Base-by-base conservation (phyloP, 129 eudicot species). In the Chrysanthemum seticuspe region DNA sequence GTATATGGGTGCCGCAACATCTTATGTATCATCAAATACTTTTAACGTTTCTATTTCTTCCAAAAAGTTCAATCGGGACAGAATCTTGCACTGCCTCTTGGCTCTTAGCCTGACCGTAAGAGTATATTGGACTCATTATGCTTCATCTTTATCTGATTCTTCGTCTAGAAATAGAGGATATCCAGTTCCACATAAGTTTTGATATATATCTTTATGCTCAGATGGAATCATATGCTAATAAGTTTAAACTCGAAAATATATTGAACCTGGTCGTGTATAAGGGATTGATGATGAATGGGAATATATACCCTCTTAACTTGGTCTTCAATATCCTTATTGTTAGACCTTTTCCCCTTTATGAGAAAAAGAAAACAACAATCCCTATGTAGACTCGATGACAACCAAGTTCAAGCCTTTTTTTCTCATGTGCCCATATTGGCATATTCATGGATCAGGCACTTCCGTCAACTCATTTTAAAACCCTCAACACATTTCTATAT, bases 251-350 rank as follows among this genome's bases (percentile, higher is more conserved):
- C 23, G 11, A 66, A 66, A 47, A 29, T 3, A n/a, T n/a, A 29
- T 3, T 16, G 71, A 66, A 66, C 71, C 71, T 66, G 16, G 71
- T 66, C 71, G 23, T 66, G 71, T 66, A 45, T 66, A 18, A 16
- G 40, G 34, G 71, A 47, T 45, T 29, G 19, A 8, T 64, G 69
- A 36, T 5, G 13, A 66, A 13, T 10, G 56, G 19, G 71, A 15
- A 66, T 44, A 66, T 2, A 47, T 14, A 31, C 8, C 31, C 12
- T 45, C 52, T 40, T 40, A 23, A 40, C 47, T 2, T 54, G 59
- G 21, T n/a, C 59, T 2, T 54, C 16, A 10, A 6, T 8, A 29
- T 66, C 2, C 10, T 44, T 29, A 66, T 18, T 44, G 10, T 44
- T 29, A 16, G 0, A 16, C 18, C 4, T 0, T 67, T 68, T 3